Evolutionary conservation across 306 rosid genomes (phyloP), one percentile per base, ranked within the genome.

Genomic region (Prinsepia uniflora): DNA sequence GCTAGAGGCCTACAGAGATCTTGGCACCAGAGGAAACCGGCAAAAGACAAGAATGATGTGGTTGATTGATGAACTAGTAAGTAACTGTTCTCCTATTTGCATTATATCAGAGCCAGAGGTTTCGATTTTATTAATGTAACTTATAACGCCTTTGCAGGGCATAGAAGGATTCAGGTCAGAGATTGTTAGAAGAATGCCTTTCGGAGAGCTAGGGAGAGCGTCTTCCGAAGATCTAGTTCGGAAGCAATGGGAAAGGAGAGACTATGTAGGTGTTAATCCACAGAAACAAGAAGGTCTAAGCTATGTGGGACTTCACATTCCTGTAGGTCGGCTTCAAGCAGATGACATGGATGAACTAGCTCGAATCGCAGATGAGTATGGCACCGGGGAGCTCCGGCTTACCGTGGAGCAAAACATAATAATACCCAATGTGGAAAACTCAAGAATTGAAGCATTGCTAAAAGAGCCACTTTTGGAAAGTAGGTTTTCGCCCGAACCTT

Each of bases 1-100:
- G 12, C 89, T 94, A 18, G 98, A 90, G 83, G 81, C 92, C 60
- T 94, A 78, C 63, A 89, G 98, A 77, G 98, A 94, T 68, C 97
- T 94, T 20, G 98, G 98, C 77, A 42, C 63, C 75, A 77, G 98
- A 87, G 97, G 97, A 24, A 94, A 89, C 80, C 71, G 98, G 56
- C 98, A 94, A 53, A 94, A 87, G 62, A 84, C 92, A 1, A 86
- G 98, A 82, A 90, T 94, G 98, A 90, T 94, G 98, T 94, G 98
- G 97, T 74, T 94, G 78, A 90, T 94, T 47, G 98, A 94, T 19
- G 97, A 94, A 91, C 83, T 94, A 30, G 98, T 94, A 58, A 81
- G 86, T 72, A 20, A 42, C 18, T 48, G 22, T 22, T 17, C 8
- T 13, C 22, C 15, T 15, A 42, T 34, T 5, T 58, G 30, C 30